Percentiles rank a stretch among this genome's conserved stretches.
phyloP scores from a whole-genome alignment of 345 rosid genomes.

The Eucalyptus pauciflora region DNA sequence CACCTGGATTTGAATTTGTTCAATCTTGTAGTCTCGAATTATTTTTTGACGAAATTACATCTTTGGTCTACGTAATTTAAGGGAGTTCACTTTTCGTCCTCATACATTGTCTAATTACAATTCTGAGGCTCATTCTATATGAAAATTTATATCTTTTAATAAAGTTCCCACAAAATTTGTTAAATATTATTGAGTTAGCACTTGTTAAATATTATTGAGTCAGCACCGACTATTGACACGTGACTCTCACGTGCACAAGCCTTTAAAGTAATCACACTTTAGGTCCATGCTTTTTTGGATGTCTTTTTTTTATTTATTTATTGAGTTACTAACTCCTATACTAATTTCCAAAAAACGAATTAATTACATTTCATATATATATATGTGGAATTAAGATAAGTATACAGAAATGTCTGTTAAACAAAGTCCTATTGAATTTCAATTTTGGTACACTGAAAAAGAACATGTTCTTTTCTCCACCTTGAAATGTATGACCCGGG shows the following conservation, averaged over 20 bases:
- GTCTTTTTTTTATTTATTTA: too few relatives aligned
- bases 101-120: background rate
- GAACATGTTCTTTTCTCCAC: background rate
- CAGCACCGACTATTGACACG: background rate
- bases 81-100: background rate
- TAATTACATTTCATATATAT: too few relatives aligned
- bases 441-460: background rate
- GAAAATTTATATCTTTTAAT: background rate
- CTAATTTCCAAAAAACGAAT: too few relatives aligned
- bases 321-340: background rate
- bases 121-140: background rate
- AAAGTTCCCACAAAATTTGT: background rate
- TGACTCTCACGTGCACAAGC: background rate
- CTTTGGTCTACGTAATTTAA: background rate
- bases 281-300: background rate
- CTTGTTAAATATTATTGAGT: background rate
- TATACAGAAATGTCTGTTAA: background rate
- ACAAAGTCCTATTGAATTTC: background rate
- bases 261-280: background rate
- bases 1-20: background rate
- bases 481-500: background rate
- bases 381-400: background rate
- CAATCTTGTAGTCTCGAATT: background rate
- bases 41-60: background rate
- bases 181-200: background rate